Evolutionary conservation across 2,329 filamentous ascomycete genomes (phyloP).

Genomic region (Neodidymelliopsis sp.): DNA sequence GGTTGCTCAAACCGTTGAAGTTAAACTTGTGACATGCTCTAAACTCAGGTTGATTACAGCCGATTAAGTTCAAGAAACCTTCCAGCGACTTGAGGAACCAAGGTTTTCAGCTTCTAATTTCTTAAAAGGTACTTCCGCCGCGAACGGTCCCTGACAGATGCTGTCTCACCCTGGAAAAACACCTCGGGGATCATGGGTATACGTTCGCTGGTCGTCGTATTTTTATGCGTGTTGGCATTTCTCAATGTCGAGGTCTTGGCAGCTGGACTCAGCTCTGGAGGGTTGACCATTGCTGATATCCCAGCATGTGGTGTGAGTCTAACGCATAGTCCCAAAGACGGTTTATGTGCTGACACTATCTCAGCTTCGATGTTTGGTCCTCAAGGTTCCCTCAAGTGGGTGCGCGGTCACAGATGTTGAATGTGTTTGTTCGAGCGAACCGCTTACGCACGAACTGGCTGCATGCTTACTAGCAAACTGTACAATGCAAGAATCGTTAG

Average conservation of each 20-base stretch:
- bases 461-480: constrained; percentile 38
- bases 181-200: constrained; percentile 6
- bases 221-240: constrained; percentile 10
- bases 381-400: constrained; percentile 19
- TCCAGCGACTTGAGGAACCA: background rate
- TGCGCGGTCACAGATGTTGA: constrained; percentile 24
- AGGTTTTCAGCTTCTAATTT: background rate
- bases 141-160: background rate
- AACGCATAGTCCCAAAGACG: too few species aligned
- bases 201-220: constrained; percentile 7
- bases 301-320: constrained; percentile 23
- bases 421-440: constrained; percentile 25
- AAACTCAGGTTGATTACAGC: background rate
- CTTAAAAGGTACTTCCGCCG: background rate
- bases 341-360: background rate
- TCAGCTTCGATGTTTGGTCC: constrained; percentile 21
- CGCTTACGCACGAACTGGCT: constrained; percentile 18
- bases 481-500: constrained; percentile 34
- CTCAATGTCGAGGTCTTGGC: background rate
- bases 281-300: constrained; percentile 18
- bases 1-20: background rate
- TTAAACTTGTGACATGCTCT: background rate
- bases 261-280: background rate
- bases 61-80: constrained; percentile 2
- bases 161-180: background rate